phyloP scores from a whole-genome alignment of 176 grass and related monocot species.

The Stipa capillata region DNA sequence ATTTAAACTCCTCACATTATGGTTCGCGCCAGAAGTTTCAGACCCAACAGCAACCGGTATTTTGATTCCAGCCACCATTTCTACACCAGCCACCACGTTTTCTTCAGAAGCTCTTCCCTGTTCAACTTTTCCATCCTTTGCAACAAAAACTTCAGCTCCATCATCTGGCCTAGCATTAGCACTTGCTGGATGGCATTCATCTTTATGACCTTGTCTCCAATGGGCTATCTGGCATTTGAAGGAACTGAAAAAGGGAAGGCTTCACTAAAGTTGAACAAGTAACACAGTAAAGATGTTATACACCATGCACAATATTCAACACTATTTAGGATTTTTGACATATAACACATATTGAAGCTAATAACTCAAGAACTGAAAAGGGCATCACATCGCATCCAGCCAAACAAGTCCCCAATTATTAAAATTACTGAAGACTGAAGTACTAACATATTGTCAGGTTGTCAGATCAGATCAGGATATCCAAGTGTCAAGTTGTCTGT shows the following conservation, averaged over 20 bases:
- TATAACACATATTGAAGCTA: not conserved
- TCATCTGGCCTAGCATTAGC: conserved; percentile 15
- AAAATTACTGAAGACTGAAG: not conserved
- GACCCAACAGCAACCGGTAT: conserved; percentile 4
- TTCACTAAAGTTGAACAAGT: not conserved
- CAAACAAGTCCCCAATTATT: not conserved
- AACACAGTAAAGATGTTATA: not conserved
- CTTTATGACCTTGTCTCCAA: conserved; percentile 98
- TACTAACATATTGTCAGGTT: no score
- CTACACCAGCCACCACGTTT: conserved; percentile 26
- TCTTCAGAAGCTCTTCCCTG: conserved; percentile 23
- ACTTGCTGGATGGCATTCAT: conserved; percentile 67
- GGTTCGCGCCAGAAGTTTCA: conserved; percentile 23
- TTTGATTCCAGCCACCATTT: conserved; percentile 1
- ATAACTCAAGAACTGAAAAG: not conserved
- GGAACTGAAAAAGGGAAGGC: conserved; percentile 49
- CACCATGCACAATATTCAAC: not conserved
- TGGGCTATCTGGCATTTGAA: conserved; percentile 93
- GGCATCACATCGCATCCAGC: not conserved
- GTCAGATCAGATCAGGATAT: conserved; percentile 3
- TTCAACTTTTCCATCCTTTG: conserved; percentile 29
- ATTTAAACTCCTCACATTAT: conserved; percentile 16
- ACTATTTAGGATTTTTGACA: not conserved
- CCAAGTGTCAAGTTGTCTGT: not conserved
- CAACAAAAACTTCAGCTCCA: conserved; percentile 28